Evolutionary conservation across 352 stramenopile species (phyloP).

Genomic region (Pythium grandisporangium): DNA sequence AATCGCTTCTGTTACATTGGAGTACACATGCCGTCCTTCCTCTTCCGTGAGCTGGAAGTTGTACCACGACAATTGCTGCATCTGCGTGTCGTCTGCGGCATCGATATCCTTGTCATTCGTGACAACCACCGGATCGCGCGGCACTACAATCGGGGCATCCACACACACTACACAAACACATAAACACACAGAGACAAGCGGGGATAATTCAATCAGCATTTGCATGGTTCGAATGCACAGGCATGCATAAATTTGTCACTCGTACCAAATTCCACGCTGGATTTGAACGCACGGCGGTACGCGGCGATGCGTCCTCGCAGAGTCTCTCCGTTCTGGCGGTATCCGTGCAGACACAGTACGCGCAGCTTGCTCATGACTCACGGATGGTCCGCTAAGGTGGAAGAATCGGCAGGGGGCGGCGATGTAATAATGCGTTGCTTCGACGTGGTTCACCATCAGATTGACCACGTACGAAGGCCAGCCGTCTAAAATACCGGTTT

Average conservation of each 20-base stretch:
- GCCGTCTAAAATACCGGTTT: no score
- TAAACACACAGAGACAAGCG: conserved; percentile 1
- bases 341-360: conserved; percentile 81
- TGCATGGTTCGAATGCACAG: no score
- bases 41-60: conserved; percentile 41
- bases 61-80: conserved; percentile 69
- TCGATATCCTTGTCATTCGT: conserved; percentile 5
- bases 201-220: no score
- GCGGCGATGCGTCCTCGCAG: conserved; percentile 64
- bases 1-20: conserved; percentile 48
- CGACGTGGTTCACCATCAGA: conserved; percentile 5
- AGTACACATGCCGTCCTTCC: conserved; percentile 28
- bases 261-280: conserved; percentile 73
- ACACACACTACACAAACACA: conserved; percentile 48
- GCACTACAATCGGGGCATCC: conserved; percentile 61
- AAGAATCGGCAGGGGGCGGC: neutral
- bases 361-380: conserved; percentile 38
- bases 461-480: no score
- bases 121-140: conserved; percentile 33
- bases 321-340: conserved; percentile 69
- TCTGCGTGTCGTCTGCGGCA: conserved; percentile 23
- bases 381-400: neutral
- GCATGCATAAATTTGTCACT: no score
- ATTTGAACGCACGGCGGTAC: conserved; percentile 66
- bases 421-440: no score